Evolutionary conservation across 148 eudicot species (phyloP), one percentile per base, ranked within the genome.

Genomic region (Heliamphora exappendiculata): DNA sequence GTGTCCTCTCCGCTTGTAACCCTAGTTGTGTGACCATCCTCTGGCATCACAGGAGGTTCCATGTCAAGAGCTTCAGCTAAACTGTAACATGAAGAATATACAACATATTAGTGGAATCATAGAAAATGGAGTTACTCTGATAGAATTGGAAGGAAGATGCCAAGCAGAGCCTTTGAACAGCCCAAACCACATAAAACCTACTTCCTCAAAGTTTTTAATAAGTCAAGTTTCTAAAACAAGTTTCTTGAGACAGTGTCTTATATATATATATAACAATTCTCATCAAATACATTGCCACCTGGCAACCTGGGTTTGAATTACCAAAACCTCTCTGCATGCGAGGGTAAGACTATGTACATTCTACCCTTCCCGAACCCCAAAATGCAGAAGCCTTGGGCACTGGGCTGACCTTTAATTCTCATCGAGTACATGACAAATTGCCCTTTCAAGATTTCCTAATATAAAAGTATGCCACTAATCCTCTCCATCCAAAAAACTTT

Each of bases 11-110:
- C 96, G 74, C 90, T 88, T 77, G 94, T 89, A 67, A 94, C 81
- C 85, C 98, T 88, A 55, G 98, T 93, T 67, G 98, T 94, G 85
- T 91, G 89, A 75, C 90, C 90, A 87, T 94, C 98, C 86, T 92
- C 98, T n/a, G 97, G 97, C 97, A 94, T 88, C 81, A 80, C 86
- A 19, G 97, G 98, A 82, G 94, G 94, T 78, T 90, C 93, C 89
- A 88, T 87, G 80, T 94, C 98, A 82, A 94, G 94, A 74, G 97
- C 98, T 89, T 94, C 98, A 63, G 98, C 98, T 77, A 94, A 89
- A 70, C 98, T 94, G 78, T 45, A 80, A 50, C 16, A 81, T 37
- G 13, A 74, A 41, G 1, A 72, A 71, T 17, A 44, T 26, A 66
- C 20, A 69, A 60, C 13, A n/a, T 54, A 28, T 50, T 37, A 12